Evolutionary conservation across 148 eudicot species (phyloP).

Genomic region (Rhododendron simsii): DNA sequence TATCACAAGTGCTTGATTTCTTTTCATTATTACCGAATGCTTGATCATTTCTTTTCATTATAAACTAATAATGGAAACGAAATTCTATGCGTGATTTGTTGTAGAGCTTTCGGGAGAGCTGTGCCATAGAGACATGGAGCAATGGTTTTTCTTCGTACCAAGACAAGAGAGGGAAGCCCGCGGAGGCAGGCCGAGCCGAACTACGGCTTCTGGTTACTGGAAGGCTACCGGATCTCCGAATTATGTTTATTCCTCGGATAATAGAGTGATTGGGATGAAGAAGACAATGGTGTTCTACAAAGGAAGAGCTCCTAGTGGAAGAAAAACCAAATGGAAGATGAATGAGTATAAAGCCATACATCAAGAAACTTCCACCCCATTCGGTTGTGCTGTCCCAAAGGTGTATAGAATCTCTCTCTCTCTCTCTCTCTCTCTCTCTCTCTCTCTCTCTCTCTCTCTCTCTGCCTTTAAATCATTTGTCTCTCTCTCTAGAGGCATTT

Average conservation of each 20-base stretch:
- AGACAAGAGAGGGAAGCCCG: conserved; percentile 34
- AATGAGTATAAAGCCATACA: conserved; percentile 36
- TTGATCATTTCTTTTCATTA: neutral
- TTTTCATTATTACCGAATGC: neutral
- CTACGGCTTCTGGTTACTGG: conserved; percentile 38
- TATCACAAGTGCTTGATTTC: too few relatives aligned
- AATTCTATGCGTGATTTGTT: neutral
- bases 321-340: conserved; percentile 47
- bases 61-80: neutral
- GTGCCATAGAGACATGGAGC: conserved; percentile 31
- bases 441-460: too few relatives aligned
- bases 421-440: too few relatives aligned
- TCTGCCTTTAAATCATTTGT: too few relatives aligned
- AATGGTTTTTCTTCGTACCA: conserved; percentile 42
- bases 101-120: conserved; percentile 29
- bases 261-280: conserved; percentile 30
- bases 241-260: conserved; percentile 27
- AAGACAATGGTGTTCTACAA: conserved; percentile 45
- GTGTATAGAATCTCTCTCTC: neutral
- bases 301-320: conserved; percentile 31
- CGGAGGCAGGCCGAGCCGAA: conserved; percentile 36
- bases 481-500: too few relatives aligned
- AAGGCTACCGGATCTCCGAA: conserved; percentile 40
- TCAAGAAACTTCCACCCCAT: conserved; percentile 7
- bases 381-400: conserved; percentile 15